phyloP scores from a whole-genome alignment of 2,329 filamentous ascomycete species.

The Hansfordia pulvinata region DNA sequence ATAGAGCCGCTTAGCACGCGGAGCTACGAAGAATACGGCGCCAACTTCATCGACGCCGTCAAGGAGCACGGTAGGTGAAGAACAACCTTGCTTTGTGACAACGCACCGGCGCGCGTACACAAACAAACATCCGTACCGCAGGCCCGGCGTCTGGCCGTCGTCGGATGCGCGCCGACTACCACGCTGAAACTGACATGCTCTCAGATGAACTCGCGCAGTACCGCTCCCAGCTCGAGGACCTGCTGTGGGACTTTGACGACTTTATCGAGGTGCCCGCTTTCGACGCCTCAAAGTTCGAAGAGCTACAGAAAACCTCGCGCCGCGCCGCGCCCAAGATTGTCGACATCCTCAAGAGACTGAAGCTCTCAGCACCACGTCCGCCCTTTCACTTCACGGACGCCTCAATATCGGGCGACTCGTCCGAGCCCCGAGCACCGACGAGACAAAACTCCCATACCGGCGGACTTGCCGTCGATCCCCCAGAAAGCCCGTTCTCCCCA shows the following conservation, averaged over 20 bases:
- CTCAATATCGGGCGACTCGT: too few species aligned
- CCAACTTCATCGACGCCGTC: slow-evolving; percentile 34
- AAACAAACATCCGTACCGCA: too few species aligned
- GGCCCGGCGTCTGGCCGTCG: too few species aligned
- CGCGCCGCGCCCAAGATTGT: slow-evolving; percentile 32
- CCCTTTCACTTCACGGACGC: slow-evolving; percentile 5
- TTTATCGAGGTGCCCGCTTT: slow-evolving; percentile 34
- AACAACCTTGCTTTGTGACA: too few species aligned
- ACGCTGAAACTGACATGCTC: not conserved
- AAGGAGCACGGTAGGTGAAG: slow-evolving; percentile 42
- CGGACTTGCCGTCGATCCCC: too few species aligned
- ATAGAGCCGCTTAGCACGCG: slow-evolving; percentile 37
- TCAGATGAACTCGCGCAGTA: slow-evolving; percentile 35
- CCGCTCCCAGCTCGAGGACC: slow-evolving; percentile 30
- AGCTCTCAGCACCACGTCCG: slow-evolving; percentile 19
- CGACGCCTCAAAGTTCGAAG: slow-evolving; percentile 32
- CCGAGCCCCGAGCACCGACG: too few species aligned
- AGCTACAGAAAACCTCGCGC: slow-evolving; percentile 32
- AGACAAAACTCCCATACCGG: too few species aligned
- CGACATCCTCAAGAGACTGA: slow-evolving; percentile 39
- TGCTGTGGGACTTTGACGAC: slow-evolving; percentile 45
- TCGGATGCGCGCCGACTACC: too few species aligned
- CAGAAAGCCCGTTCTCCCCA: too few species aligned
- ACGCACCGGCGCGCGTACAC: too few species aligned
- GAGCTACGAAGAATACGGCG: slow-evolving; percentile 31